Percentiles rank a stretch among this genome's conserved stretches.
These are phyloP conservation scores for Sarocladiaceae sp. DNA, from an alignment of 2,329 filamentous ascomycete genomes.

Conservation along the genomic window DNA sequence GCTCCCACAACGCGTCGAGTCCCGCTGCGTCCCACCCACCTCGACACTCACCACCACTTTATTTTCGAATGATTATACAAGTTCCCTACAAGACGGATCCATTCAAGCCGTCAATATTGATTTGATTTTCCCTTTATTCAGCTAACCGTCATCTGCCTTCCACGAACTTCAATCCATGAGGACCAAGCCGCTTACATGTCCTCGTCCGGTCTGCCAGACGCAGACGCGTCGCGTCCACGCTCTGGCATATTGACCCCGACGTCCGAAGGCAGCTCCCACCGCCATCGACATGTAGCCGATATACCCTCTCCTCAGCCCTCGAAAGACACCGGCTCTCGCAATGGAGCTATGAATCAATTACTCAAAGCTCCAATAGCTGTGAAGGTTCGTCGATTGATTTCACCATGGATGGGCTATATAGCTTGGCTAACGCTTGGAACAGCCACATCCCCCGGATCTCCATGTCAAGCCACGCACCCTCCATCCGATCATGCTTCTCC, in stretches of 20 bases:
- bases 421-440: neutral
- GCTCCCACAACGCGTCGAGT: constrained; percentile 1
- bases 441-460: constrained; percentile 54
- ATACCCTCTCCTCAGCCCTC: constrained; percentile 18
- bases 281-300: constrained; percentile 24
- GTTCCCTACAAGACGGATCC: too few species aligned
- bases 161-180: constrained; percentile 8
- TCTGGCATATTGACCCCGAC: constrained; percentile 37
- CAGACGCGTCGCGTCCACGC: constrained; percentile 47
- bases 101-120: too few species aligned
- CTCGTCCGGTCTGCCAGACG: constrained; percentile 26
- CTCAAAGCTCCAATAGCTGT: constrained; percentile 48
- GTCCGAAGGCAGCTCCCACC: constrained; percentile 34
- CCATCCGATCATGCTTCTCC: constrained; percentile 58
- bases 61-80: too few species aligned
- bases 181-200: constrained; percentile 23
- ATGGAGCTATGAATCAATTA: constrained; percentile 44
- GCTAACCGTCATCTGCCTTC: neutral
- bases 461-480: constrained; percentile 50
- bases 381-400: constrained; percentile 40
- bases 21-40: neutral
- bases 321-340: constrained; percentile 32
- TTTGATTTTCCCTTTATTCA: neutral
- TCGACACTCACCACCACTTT: neutral
- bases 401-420: too few species aligned